Conservation (phyloP, 2,329 filamentous ascomycete species). For the Monosporascus sp. region DNA sequence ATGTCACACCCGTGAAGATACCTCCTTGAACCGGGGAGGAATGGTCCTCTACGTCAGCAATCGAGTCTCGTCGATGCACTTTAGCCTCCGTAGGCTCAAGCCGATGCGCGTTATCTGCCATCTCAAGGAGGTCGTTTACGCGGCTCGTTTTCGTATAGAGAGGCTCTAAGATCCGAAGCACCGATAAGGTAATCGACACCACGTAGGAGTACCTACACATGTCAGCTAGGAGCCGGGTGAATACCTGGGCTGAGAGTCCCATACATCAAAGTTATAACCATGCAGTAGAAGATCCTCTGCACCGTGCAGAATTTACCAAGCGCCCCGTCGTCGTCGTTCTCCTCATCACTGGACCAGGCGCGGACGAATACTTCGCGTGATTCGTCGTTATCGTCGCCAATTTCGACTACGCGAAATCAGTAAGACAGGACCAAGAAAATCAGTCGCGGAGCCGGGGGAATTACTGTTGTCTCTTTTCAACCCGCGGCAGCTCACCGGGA, state of each 20-base stretch:
- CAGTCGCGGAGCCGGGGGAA: background rate
- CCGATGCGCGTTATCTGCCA: constrained; percentile 8
- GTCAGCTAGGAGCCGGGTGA: constrained; percentile 3
- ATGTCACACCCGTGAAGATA: constrained; percentile 1
- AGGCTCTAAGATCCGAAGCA: constrained; percentile 25
- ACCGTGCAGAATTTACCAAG: constrained; percentile 22
- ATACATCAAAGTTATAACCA: constrained; percentile 26
- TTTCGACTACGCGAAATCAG: constrained; percentile 4
- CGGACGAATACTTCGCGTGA: constrained; percentile 19
- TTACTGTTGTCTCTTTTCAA: constrained; percentile 21
- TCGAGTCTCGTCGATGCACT: constrained; percentile 1
- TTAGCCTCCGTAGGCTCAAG: constrained; percentile 6
- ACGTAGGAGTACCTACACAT: constrained; percentile 22
- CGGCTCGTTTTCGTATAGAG: constrained; percentile 20
- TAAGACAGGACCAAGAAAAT: background rate
- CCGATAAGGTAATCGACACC: constrained; percentile 21
- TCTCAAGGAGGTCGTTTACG: constrained; percentile 18
- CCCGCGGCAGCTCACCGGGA: constrained; percentile 29
- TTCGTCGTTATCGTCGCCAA: constrained; percentile 6
- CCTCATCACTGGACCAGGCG: constrained; percentile 26
- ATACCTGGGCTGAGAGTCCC: constrained; percentile 1
- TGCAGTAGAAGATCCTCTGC: constrained; percentile 16
- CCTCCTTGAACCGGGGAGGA: constrained; percentile 5
- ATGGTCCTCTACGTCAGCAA: background rate
- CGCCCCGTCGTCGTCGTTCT: constrained; percentile 12